Percentiles rank a stretch among this genome's conserved stretches.
These are phyloP conservation scores for Cnidoscolus chayamansa DNA, from an alignment of 441 rosid species.

Conservation along the genomic window DNA sequence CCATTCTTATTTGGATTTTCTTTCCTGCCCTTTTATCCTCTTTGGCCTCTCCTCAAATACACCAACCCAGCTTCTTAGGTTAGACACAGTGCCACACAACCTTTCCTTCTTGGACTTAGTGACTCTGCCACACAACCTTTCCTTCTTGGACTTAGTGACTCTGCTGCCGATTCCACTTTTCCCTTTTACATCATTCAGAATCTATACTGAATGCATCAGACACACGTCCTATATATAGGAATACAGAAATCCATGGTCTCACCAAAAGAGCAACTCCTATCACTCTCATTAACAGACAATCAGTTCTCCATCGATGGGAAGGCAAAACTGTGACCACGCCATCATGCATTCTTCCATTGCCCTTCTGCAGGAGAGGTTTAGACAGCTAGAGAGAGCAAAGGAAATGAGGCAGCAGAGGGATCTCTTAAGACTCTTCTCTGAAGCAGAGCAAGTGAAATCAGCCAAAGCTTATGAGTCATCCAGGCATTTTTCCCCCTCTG, in stretches of 20 bases:
- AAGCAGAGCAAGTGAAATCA: slow-evolving; percentile 28
- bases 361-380: slow-evolving; percentile 45
- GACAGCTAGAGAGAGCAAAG: slow-evolving; percentile 42
- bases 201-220: slow-evolving; percentile 10
- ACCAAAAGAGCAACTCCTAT: slow-evolving; percentile 5
- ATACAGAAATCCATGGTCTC: slow-evolving; percentile 5
- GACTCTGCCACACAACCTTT: slow-evolving; percentile 23
- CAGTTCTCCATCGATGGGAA: slow-evolving; percentile 25
- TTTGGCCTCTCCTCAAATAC: slow-evolving; percentile 21
- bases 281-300: neutral
- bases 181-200: slow-evolving; percentile 15
- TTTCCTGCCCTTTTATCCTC: slow-evolving; percentile 23
- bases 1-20: slow-evolving; percentile 26
- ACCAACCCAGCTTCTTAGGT: slow-evolving; percentile 20
- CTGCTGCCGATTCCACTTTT: slow-evolving; percentile 27
- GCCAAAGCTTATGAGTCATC: slow-evolving; percentile 21
- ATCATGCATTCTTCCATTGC: slow-evolving; percentile 36
- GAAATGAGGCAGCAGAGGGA: slow-evolving; percentile 43
- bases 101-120: slow-evolving; percentile 36
- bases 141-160: slow-evolving; percentile 35
- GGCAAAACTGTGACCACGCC: slow-evolving; percentile 30
- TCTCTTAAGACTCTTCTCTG: slow-evolving; percentile 24
- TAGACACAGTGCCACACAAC: slow-evolving; percentile 25
- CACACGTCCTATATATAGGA: slow-evolving; percentile 22
- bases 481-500: slow-evolving; percentile 26